Evolutionary conservation across 2,329 filamentous ascomycete species (phyloP).

Genomic region (Botrytis paeoniae): DNA sequence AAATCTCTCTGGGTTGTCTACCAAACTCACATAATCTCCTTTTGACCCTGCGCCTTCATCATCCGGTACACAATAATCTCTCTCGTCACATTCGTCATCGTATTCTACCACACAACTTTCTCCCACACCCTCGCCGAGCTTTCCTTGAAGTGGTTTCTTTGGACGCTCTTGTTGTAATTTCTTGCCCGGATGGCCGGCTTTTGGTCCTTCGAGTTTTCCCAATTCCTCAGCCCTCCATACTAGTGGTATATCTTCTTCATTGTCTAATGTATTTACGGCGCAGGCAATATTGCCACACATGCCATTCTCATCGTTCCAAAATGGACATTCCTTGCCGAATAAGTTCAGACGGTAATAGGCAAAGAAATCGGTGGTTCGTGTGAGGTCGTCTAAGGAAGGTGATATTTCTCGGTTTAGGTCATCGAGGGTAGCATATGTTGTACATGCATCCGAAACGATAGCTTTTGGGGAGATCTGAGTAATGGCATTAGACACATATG

Average conservation of each 20-base stretch:
- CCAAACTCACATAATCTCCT: slow-evolving; percentile 92
- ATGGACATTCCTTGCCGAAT: slow-evolving; percentile 91
- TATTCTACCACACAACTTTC: slow-evolving; percentile 98
- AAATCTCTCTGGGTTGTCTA: slow-evolving; percentile 92
- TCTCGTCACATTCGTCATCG: slow-evolving; percentile 93
- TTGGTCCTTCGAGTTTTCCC: slow-evolving; percentile 86
- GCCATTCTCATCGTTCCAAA: slow-evolving; percentile 89
- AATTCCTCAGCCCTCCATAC: slow-evolving; percentile 92
- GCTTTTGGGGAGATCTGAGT: slow-evolving; percentile 79
- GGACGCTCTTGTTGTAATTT: slow-evolving; percentile 68
- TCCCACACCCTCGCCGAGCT: slow-evolving; percentile 79
- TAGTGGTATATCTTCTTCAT: slow-evolving; percentile 87
- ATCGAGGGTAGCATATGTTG: slow-evolving; percentile 89
- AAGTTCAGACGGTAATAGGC: slow-evolving; percentile 95
- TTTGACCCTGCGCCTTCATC: slow-evolving; percentile 84
- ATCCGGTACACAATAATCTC: slow-evolving; percentile 95
- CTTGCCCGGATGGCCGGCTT: slow-evolving; percentile 82
- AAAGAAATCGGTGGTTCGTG: slow-evolving; percentile 91
- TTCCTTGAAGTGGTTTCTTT: slow-evolving; percentile 72
- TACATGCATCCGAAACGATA: slow-evolving; percentile 91
- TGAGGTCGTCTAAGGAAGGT: slow-evolving; percentile 76
- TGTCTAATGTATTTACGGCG: slow-evolving; percentile 90
- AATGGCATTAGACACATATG: slow-evolving; percentile 37
- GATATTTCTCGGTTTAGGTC: slow-evolving; percentile 73
- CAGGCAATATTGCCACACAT: slow-evolving; percentile 98